phyloP scores from a whole-genome alignment of 345 rosid species.

The Mercurialis annua region DNA sequence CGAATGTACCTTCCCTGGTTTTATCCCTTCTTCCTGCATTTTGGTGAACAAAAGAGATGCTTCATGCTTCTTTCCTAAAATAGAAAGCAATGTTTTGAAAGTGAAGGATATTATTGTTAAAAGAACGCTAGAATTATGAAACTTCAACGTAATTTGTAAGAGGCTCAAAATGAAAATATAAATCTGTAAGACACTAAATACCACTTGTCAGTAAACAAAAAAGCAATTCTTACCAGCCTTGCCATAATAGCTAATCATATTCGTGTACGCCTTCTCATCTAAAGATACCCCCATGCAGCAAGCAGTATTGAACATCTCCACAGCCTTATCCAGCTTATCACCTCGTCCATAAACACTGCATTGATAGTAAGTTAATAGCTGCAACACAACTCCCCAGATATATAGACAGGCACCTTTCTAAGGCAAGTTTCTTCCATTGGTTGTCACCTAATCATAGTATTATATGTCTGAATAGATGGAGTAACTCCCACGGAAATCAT shows the following conservation, averaged over 20 bases:
- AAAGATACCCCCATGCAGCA: conserved; percentile 39
- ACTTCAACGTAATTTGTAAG: background rate
- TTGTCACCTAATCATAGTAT: conserved; percentile 73
- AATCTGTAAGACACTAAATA: background rate
- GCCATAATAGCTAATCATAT: conserved; percentile 60
- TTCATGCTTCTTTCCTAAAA: conserved; percentile 57
- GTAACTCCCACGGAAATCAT: conserved; percentile 55
- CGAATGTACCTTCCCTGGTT: conserved; percentile 60
- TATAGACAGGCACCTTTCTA: background rate
- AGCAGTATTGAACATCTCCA: conserved; percentile 53
- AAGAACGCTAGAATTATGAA: background rate
- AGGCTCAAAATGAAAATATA: background rate
- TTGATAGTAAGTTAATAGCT: conserved; percentile 14
- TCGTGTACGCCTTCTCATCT: conserved; percentile 82
- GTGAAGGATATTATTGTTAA: background rate
- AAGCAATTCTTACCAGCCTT: conserved; percentile 57
- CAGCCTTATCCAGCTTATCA: conserved; percentile 58
- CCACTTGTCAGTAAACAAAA: background rate
- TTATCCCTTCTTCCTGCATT: conserved; percentile 72
- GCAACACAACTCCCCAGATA: conserved; percentile 13
- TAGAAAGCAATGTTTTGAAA: background rate
- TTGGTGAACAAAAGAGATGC: conserved; percentile 53
- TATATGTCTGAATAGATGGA: conserved; percentile 69
- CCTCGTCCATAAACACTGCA: conserved; percentile 75
- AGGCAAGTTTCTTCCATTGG: background rate